Evolutionary conservation across 1,139 yeast genomes (phyloP), one percentile per base, ranked within the genome.

Genomic region (Zygoascus meyerae): DNA sequence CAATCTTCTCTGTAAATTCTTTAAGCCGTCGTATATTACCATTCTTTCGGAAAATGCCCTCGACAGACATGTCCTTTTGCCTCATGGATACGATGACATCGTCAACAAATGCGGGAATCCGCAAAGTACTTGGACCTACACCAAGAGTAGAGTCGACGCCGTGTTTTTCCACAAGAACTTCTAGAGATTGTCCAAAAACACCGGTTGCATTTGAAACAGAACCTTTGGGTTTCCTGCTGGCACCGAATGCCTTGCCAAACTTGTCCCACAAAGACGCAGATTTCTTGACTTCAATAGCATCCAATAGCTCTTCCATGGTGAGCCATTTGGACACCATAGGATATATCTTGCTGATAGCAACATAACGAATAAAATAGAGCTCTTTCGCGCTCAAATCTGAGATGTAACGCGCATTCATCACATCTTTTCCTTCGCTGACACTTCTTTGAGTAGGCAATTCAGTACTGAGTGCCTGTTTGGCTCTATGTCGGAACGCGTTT

Each of bases 41-140:
- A 63, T 94, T 94, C 62, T 90, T 85, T 59, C 99, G 77, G 72
- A 94, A 94, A 8, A 94, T 85, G 49, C 98, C 98, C 66, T 92
- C 98, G 16, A 89, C 92, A 2, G 97, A 86, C 86, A 94, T 83
- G 68, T 92, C 97, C 72, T 86, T 87, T 50, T 86, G 95, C 49
- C 86, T 78, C 70, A 94, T 78, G 1, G 95, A 86, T 42, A 79
- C 78, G 40, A 94, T 78, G 14, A 90, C 71, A 59, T 92, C 97
- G 60, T 92, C 97, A 45, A 94, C 74, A 40, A 94, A 74, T 45
- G 86, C 77, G 0, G 99, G 99, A 39, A 94, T 85, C 37, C 83
- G 74, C 40, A 92, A 74, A 12, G 68, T 66, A 0, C 81, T 71
- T 0, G 95, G 92, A 0, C 97, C 96, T 35, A 86, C 86, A 2